Base-by-base conservation (phyloP, 306 rosid genomes). In the Quercus variabilis region DNA sequence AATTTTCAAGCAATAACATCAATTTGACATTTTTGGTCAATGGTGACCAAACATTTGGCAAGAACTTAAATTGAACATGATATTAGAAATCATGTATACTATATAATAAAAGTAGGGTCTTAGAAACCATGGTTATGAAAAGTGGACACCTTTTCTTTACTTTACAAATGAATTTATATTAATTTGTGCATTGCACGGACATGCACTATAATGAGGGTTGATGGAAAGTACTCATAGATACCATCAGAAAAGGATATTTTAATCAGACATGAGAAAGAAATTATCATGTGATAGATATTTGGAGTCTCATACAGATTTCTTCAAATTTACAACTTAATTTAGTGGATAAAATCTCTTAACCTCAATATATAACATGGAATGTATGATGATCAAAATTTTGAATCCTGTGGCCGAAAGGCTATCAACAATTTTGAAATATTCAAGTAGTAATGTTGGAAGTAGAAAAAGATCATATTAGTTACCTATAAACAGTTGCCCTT, bases 401-500 rank as follows among this genome's bases (percentile, higher is more conserved):
- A 62, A 26, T 62, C 41, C n/a, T 26, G n/a, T 1, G 6, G 30
- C 20, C 4, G 0, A 63, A 63, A 58, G 35, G 68, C 68, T 25
- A 63, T 26, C 74, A 55, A 43, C 60, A 35, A 55, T 38, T 17
- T 52, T 28, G 15, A n/a, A 41, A 33, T 38, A 25, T 41, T 74
- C 41, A 25, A 58, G 57, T 59, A 3, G 28, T 62, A 33, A 14
- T 51, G 59, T 2, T 2, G 31, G 38, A 52, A 15, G 33, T 26
- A 18, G 28, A 75, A 51, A 76, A 33, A 49, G 58, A 43, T 18
- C 3, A 7, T 57, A 65, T 76, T 51, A 60, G 3, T 60, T 81
- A 94, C 98, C 95, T 89, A 80, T 85, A 91, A 63, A 79, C 18
- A 67, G 93, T 92, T 79, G 97, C 95, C 78, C 94, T 91, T 87